These are phyloP conservation scores for Russula sp. DNA, from an alignment of 768 basidiomycete genomes.

Conservation along the genomic window DNA sequence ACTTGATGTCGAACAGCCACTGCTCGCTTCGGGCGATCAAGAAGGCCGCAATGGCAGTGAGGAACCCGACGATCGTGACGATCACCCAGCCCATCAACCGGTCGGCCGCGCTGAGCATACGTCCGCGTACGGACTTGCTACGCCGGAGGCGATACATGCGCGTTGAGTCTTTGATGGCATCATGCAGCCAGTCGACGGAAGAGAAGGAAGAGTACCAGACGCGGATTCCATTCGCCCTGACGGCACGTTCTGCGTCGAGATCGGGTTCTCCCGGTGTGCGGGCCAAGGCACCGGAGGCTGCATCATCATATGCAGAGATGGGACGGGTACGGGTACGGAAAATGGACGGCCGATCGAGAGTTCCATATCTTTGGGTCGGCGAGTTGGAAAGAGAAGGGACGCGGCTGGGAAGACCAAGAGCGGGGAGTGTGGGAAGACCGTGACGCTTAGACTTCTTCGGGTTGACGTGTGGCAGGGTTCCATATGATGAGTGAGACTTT, in stretches of 20 bases:
- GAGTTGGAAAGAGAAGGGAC: constrained; percentile 30
- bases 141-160: constrained; percentile 69
- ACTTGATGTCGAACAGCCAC: constrained; percentile 87
- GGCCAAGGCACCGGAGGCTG: constrained; percentile 34
- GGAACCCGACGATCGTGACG: constrained; percentile 81
- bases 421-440: constrained; percentile 35
- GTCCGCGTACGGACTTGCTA: constrained; percentile 64
- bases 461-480: constrained; percentile 37
- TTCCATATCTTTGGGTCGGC: constrained; percentile 32
- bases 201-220: constrained; percentile 92
- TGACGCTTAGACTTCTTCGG: constrained; percentile 29
- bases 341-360: constrained; percentile 31
- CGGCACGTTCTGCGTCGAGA: constrained; percentile 43
- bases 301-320: constrained; percentile 65
- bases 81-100: constrained; percentile 84
- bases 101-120: constrained; percentile 58
- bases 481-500: constrained; percentile 42
- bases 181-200: constrained; percentile 95
- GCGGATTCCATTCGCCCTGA: constrained; percentile 76
- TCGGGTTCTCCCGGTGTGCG: constrained; percentile 31
- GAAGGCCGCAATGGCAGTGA: constrained; percentile 83
- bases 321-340: constrained; percentile 47
- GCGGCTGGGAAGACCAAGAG: constrained; percentile 30
- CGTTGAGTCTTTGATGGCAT: constrained; percentile 88
- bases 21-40: constrained; percentile 81